Conservation (phyloP, 2,329 filamentous ascomycete genomes). For the Trichoderma sp. region DNA sequence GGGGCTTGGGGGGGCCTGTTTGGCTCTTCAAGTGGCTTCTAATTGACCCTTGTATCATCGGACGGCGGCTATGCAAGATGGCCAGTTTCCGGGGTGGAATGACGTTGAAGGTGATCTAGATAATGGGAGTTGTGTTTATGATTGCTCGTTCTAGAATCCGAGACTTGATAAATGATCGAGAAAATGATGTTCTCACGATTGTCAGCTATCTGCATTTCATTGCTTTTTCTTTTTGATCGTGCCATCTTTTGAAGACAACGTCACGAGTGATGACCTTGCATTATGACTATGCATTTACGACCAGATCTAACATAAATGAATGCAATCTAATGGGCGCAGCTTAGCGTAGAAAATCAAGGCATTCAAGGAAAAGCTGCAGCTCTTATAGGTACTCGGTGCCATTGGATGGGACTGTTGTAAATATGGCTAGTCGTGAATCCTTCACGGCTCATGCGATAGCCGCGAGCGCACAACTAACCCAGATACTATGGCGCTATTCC, state of each 20-base stretch:
- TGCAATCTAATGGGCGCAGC: not conserved
- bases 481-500: not conserved
- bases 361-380: not conserved
- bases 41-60: not conserved
- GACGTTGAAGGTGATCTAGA: not conserved
- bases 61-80: slow-evolving; percentile 21
- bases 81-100: not conserved
- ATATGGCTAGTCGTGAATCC: not conserved
- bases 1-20: not conserved
- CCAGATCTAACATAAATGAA: not conserved
- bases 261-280: not conserved
- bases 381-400: not conserved
- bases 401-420: not conserved
- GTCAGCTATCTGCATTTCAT: not conserved
- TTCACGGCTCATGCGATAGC: not conserved
- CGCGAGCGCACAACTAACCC: not conserved
- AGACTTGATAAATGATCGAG: not conserved
- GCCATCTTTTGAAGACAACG: not conserved
- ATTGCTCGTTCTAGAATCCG: not conserved
- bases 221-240: not conserved
- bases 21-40: not conserved
- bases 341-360: not conserved
- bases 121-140: not conserved
- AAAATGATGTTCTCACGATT: not conserved
- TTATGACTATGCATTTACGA: not conserved